These are phyloP conservation scores for Aquilaria agallochum DNA, from an alignment of 441 rosid species.

Conservation along the genomic window DNA sequence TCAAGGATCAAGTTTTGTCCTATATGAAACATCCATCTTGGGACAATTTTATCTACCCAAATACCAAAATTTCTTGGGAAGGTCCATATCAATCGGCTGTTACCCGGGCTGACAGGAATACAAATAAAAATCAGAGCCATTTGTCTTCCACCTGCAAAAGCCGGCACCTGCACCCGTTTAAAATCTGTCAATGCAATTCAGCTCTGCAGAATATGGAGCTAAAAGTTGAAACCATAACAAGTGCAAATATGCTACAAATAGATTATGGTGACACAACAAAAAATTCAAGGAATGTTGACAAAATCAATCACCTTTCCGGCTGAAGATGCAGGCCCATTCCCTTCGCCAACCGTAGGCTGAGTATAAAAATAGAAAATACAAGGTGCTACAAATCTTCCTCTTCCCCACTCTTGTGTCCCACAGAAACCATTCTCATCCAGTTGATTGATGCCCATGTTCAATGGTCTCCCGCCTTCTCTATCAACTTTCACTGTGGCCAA, in stretches of 20 bases:
- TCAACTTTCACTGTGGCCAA: slow-evolving; percentile 53
- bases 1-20: slow-evolving; percentile 76
- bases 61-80: slow-evolving; percentile 68
- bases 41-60: slow-evolving; percentile 67
- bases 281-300: no score
- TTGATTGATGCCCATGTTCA: slow-evolving; percentile 46
- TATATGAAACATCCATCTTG: slow-evolving; percentile 83
- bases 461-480: slow-evolving; percentile 90
- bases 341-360: slow-evolving; percentile 32
- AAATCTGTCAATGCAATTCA: no score
- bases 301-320: slow-evolving; percentile 33
- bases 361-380: slow-evolving; percentile 54
- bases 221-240: no score
- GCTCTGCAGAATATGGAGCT: no score
- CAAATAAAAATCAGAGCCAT: slow-evolving; percentile 69
- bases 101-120: slow-evolving; percentile 84
- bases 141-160: slow-evolving; percentile 26
- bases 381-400: slow-evolving; percentile 60
- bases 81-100: slow-evolving; percentile 84
- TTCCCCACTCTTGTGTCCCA: slow-evolving; percentile 59
- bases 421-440: slow-evolving; percentile 44
- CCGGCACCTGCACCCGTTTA: slow-evolving; percentile 19
- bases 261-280: neutral
- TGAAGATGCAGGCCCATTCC: slow-evolving; percentile 35
- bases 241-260: neutral